Conservation (phyloP, 495 filamentous ascomycete species). For the Cudoniella acicularis region DNA sequence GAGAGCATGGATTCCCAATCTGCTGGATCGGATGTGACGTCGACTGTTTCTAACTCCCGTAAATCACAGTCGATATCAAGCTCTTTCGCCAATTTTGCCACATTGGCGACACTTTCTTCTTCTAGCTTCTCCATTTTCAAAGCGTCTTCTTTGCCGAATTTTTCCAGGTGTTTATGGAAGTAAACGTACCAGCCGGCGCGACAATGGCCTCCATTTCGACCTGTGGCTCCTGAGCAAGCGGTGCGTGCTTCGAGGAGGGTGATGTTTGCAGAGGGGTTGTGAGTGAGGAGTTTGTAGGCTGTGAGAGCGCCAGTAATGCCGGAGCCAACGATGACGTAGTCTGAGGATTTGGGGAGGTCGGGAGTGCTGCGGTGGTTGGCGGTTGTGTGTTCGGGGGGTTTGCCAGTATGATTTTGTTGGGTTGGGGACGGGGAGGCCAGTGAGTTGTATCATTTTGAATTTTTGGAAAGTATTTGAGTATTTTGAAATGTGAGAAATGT, state of each 20-base stretch:
- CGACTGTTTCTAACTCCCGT: conserved; percentile 46
- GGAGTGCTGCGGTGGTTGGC: conserved; percentile 49
- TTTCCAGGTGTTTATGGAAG: conserved; percentile 41
- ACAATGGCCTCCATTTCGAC: conserved; percentile 45
- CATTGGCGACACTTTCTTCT: conserved; percentile 48
- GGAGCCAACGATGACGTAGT: conserved; percentile 63
- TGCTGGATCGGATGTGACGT: conserved; percentile 47
- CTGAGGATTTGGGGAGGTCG: conserved; percentile 41
- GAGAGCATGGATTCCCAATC: conserved; percentile 38
- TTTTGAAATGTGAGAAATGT: no score
- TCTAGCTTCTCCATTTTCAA: conserved; percentile 50
- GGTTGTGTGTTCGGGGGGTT: conserved; percentile 35
- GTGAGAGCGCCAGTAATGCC: conserved; percentile 63
- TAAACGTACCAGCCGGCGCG: background rate
- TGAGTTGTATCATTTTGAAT: background rate
- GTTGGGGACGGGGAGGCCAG: conserved; percentile 43
- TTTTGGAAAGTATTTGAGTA: no score
- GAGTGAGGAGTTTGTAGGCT: conserved; percentile 37
- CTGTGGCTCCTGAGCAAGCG: conserved; percentile 51
- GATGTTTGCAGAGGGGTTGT: conserved; percentile 21
- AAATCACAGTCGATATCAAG: conserved; percentile 49
- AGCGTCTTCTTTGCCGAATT: conserved; percentile 41
- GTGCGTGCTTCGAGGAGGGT: conserved; percentile 53
- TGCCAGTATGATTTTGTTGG: conserved; percentile 70
- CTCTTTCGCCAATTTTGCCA: conserved; percentile 46